These are phyloP conservation scores for Fusarium robinianum DNA, from an alignment of 2,329 filamentous ascomycete genomes.

Conservation along the genomic window DNA sequence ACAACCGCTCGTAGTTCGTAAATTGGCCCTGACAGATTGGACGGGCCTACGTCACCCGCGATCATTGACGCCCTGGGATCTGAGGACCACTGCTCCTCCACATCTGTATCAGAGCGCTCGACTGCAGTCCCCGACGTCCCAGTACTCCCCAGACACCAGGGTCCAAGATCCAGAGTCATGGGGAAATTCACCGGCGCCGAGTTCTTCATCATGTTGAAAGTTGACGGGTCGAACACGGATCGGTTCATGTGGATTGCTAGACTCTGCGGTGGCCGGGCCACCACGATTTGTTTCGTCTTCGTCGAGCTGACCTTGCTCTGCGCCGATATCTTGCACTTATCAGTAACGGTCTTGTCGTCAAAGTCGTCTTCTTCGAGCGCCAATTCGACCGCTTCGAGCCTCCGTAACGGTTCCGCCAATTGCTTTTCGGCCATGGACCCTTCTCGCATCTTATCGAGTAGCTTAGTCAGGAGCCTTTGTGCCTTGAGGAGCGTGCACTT, in stretches of 20 bases:
- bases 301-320: conserved; percentile 74
- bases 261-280: conserved; percentile 80
- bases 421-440: conserved; percentile 50
- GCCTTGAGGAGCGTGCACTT: conserved; percentile 80
- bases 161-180: conserved; percentile 70
- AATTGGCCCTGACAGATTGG: conserved; percentile 59
- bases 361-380: conserved; percentile 82
- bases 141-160: conserved; percentile 79
- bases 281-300: conserved; percentile 87
- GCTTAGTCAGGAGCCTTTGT: conserved; percentile 51
- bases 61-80: conserved; percentile 77
- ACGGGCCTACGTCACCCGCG: conserved; percentile 55
- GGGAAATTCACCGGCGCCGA: conserved; percentile 79
- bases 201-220: conserved; percentile 82
- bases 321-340: conserved; percentile 67
- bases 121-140: conserved; percentile 29
- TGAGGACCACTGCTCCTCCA: conserved; percentile 69
- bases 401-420: conserved; percentile 55
- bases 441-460: conserved; percentile 49
- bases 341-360: conserved; percentile 66
- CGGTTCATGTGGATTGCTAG: conserved; percentile 89
- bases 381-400: conserved; percentile 68
- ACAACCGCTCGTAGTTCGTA: conserved; percentile 85
- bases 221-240: conserved; percentile 85
- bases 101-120: neutral